Evolutionary conservation across 306 rosid genomes (phyloP), one percentile per base, ranked within the genome.

Genomic region (Cicer arietinum): DNA sequence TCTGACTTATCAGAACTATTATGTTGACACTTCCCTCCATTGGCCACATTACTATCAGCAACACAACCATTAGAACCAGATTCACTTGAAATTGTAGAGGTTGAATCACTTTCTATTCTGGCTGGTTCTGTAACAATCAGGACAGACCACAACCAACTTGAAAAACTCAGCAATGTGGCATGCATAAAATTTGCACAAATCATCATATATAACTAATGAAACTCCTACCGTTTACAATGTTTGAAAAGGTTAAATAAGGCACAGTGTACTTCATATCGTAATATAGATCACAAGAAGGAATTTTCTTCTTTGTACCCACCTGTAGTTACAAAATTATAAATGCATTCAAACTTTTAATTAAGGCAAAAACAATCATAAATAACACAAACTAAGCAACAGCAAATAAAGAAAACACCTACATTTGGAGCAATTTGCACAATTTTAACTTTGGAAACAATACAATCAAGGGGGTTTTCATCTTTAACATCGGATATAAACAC

Each of bases 381-480:
- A n/a, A 51, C 6, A 51, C 37, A 13, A 7, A 51, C 37, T 9
- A 7, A 7, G 6, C 35, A 69, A 43, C 17, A 35, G 8, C 18
- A 18, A 5, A 30, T 4, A 4, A 1, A 48, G 0, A n/a, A 45
- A 17, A 8, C 57, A 58, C 81, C 2, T 72, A 72, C 85, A 75
- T 67, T 10, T 5, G 82, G 77, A 22, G 56, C 8, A 6, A 75
- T 20, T 22, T 52, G 50, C 0, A 10, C 77, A 44, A 85, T 79
- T 13, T 72, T 79, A 1, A 79, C 45, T 72, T 79, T 85, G 2
- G 82, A 75, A 12, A 85, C 72, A 17, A 85, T 51, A 8, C 84
- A 85, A 37, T 82, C 77, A 7, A 85, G 74, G 0, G 84, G 84
- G 9, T 85, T 85, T 5, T 65, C 86, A 71, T 82, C 86, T 13